These are phyloP conservation scores for Xanthoparmelia taractica DNA, from an alignment of 495 filamentous ascomycete genomes.

Conservation along the genomic window DNA sequence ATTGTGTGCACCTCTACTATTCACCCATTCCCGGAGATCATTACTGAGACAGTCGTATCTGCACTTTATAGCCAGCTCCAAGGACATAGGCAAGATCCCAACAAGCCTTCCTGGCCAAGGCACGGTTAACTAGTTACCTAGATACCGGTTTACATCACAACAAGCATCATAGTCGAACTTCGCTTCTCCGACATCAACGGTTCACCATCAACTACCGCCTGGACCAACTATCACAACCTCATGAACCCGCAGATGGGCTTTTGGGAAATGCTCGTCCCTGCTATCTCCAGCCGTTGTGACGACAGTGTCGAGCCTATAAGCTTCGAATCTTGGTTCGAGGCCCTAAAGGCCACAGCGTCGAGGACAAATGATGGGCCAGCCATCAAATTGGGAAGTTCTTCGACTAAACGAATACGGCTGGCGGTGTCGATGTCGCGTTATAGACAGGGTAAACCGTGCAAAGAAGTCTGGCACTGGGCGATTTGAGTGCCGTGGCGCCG, in stretches of 20 bases:
- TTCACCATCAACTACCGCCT: neutral
- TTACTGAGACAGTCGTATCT: neutral
- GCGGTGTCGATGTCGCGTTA: conserved; percentile 3
- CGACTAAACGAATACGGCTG: neutral
- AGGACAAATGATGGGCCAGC: conserved; percentile 22
- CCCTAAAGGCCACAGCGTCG: conserved; percentile 13
- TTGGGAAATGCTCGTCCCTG: conserved; percentile 5
- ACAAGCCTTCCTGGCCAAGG: neutral
- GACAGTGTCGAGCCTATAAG: neutral
- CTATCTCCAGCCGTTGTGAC: conserved; percentile 4
- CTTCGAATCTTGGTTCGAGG: conserved; percentile 22
- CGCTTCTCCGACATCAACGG: neutral
- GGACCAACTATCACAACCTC: conserved; percentile 1
- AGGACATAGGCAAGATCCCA: conserved; percentile 5
- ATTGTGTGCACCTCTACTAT: neutral
- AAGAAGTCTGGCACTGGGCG: conserved; percentile 22
- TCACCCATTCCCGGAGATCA: neutral
- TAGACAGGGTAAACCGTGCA: conserved; percentile 19
- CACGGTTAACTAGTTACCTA: conserved; percentile 8
- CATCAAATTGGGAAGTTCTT: conserved; percentile 26
- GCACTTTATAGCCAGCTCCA: conserved; percentile 34
- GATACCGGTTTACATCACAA: conserved; percentile 7
- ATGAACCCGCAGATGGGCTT: conserved; percentile 4
- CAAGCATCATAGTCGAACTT: conserved; percentile 7
- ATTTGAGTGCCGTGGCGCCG: conserved; percentile 22